phyloP scores from a whole-genome alignment of 2,329 filamentous ascomycete genomes.

The Penicillium sp. region DNA sequence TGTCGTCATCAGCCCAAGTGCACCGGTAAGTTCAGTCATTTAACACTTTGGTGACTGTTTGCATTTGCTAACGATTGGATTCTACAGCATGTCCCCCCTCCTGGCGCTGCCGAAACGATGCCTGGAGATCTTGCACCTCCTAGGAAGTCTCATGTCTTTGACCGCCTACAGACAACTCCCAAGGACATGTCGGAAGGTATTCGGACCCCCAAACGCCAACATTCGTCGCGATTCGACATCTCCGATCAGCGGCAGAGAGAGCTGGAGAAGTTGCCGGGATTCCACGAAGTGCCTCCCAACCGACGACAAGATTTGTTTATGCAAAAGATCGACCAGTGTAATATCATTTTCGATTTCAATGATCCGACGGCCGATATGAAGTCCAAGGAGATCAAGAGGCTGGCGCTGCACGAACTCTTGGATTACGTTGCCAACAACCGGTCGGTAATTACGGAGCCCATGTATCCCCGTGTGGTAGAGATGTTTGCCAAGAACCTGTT shows the following conservation, averaged over 20 bases:
- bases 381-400: slow-evolving; percentile 97
- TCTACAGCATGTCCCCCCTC: slow-evolving; percentile 79
- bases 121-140: slow-evolving; percentile 93
- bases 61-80: slow-evolving; percentile 9
- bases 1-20: slow-evolving; percentile 91
- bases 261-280: slow-evolving; percentile 93
- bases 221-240: slow-evolving; percentile 96
- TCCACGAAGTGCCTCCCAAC: slow-evolving; percentile 95
- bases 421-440: slow-evolving; percentile 99
- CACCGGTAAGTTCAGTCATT: slow-evolving; percentile 65
- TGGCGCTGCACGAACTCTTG: slow-evolving; percentile 90
- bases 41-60: background rate
- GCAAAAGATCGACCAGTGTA: slow-evolving; percentile 99
- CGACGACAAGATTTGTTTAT: slow-evolving; percentile 95
- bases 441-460: slow-evolving; percentile 96
- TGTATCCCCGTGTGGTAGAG: slow-evolving; percentile 97
- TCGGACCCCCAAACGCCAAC: slow-evolving; percentile 91
- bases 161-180: slow-evolving; percentile 85
- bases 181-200: slow-evolving; percentile 96
- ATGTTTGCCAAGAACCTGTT: slow-evolving; percentile 99
- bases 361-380: slow-evolving; percentile 98
- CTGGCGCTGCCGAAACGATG: slow-evolving; percentile 95
- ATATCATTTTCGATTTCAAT: slow-evolving; percentile 99
- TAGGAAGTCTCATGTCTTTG: slow-evolving; percentile 88
- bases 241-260: slow-evolving; percentile 86